phyloP scores from a whole-genome alignment of 148 eudicot genomes.

The Polygonum aviculare region DNA sequence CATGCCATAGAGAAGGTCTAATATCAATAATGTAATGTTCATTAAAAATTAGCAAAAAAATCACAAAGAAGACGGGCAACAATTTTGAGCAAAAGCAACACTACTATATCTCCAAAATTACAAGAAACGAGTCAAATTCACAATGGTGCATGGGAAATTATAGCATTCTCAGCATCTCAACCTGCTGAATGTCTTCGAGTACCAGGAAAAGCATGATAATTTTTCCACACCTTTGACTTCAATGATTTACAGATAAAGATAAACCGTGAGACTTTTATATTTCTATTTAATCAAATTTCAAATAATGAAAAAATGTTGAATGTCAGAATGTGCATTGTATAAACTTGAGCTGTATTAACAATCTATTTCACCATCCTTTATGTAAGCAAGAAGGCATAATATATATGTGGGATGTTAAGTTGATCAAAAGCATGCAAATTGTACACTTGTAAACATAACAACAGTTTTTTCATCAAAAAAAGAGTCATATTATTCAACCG shows the following conservation, averaged over 20 bases:
- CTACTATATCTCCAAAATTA: not conserved
- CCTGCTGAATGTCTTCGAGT: not conserved
- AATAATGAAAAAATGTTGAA: conserved; percentile 1
- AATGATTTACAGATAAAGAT: not conserved
- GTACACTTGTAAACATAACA: not conserved
- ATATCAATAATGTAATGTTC: not conserved
- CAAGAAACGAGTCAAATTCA: not conserved
- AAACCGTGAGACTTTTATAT: not conserved
- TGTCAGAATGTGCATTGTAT: not conserved
- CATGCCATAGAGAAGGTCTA: not conserved
- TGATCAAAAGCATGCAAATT: not conserved
- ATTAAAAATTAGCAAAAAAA: not conserved
- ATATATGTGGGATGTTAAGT: not conserved
- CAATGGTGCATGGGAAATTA: not conserved
- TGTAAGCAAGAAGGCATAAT: not conserved
- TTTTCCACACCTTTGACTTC: not conserved
- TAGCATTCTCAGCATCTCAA: not conserved
- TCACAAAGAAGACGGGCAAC: not conserved
- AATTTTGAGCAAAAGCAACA: not conserved
- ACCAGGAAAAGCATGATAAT: not conserved
- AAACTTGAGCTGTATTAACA: not conserved
- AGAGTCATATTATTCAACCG: too few species aligned
- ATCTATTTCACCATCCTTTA: not conserved
- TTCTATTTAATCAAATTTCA: not conserved
- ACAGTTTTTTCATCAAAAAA: not conserved